phyloP scores from a whole-genome alignment of 352 stramenopile species.

The Pythium angustatum region DNA sequence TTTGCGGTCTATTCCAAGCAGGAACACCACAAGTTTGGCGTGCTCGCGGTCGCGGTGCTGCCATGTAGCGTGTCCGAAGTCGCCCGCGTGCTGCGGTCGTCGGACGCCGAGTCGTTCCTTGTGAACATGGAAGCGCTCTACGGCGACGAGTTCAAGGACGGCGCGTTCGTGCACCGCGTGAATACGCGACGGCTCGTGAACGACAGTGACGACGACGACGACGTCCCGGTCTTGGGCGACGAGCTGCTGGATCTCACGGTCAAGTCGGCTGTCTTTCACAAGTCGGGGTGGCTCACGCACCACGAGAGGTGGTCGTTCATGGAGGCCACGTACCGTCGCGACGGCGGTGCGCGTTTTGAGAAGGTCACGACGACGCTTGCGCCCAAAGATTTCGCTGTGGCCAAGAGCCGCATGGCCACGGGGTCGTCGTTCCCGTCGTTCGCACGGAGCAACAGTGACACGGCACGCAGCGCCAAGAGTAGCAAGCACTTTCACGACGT shows the following conservation, averaged over 20 bases:
- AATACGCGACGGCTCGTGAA: slow-evolving; percentile 12
- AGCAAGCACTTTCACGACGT: slow-evolving; percentile 28
- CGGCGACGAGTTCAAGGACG: slow-evolving; percentile 29
- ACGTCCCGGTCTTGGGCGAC: no score
- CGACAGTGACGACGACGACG: background rate
- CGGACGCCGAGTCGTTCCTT: slow-evolving; percentile 14
- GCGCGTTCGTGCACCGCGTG: slow-evolving; percentile 27
- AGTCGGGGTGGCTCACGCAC: no score
- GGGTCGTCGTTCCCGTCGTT: no score
- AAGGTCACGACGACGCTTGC: slow-evolving; percentile 30
- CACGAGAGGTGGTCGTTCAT: slow-evolving; percentile 32
- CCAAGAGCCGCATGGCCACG: no score
- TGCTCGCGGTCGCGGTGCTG: slow-evolving; percentile 23
- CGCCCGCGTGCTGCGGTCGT: slow-evolving; percentile 19
- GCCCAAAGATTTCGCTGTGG: slow-evolving; percentile 16
- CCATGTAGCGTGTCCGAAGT: slow-evolving; percentile 26
- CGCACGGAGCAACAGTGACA: no score
- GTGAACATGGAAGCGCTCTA: slow-evolving; percentile 27
- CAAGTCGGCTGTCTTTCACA: slow-evolving; percentile 29
- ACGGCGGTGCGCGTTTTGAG: slow-evolving; percentile 23
- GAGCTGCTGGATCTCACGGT: slow-evolving; percentile 26
- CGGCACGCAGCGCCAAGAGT: slow-evolving; percentile 8
- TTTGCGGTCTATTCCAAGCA: slow-evolving; percentile 28
- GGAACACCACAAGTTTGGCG: slow-evolving; percentile 10
- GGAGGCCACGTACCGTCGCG: slow-evolving; percentile 20